Evolutionary conservation across 495 filamentous ascomycete species (phyloP), one percentile per base, ranked within the genome.

Genomic region (Penicillium daleae): DNA sequence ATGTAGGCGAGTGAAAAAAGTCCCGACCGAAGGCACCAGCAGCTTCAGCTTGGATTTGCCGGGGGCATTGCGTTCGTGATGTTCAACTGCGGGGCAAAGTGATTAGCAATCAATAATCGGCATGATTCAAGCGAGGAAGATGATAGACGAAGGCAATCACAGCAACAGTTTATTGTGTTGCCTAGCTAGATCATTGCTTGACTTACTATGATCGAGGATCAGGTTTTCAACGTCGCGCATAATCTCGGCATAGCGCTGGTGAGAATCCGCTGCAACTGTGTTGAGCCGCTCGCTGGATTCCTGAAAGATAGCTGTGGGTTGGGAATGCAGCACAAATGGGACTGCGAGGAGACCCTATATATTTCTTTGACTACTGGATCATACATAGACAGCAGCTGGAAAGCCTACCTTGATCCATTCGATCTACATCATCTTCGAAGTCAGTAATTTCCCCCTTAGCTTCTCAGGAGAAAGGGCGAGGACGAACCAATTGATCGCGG

Each of bases 251-350:
- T 98, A 98, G 42, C 95, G 87, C 22, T 88, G 82, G 65, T 95
- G 91, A 9, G 85, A 79, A 49, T 90, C 84, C 37, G 77, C 84
- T 37, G 83, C 82, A 64, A 82, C 83, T 27, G 82, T 80, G 26
- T 84, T 76, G 35, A 83, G 68, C 15, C 69, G 70, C 51, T 74
- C 74, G 57, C 76, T 72, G 37, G 78, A 70, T 52, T 79, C 76
- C 52, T 91, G 86, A 63, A 90, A 92, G 32, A 91, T 83, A 17
- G 91, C 90, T 1, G 92, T 94, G 7, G 96, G 96, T 74, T 97
- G 92, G 12, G 93, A 97, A 73, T 97, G 92, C 51, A 99, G 85
- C 53, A 99, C 94, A 71, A 99, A 99, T 0, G 96, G 96, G 0
- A 98, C 94, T 1, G 96, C 96, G 3, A 99, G 82, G 1, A 99